Base-by-base conservation (phyloP, 805 yeast genomes). In the Cyberlindnera japonica region DNA sequence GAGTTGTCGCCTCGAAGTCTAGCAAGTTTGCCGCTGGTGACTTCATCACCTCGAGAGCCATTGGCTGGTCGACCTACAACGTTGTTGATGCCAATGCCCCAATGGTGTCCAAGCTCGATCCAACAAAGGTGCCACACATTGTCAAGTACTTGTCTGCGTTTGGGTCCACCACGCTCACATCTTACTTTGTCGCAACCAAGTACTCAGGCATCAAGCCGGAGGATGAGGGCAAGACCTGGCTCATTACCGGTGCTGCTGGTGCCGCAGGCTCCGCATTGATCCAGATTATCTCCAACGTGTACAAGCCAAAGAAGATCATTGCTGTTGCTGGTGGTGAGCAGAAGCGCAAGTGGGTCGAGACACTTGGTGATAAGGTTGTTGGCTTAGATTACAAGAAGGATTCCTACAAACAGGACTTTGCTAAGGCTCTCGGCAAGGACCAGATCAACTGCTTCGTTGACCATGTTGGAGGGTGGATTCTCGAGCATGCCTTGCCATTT, bases 231-330 rank as follows among this genome's bases (percentile, higher is more conserved):
- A 78, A 78, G 53, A 64, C 69, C 7, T 65, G 75, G 48, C 59
- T 79, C 34, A 64, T 81, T 35, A 73, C 81, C 17, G 86, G 84
- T 43, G 87, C 87, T 12, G 72, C 81, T 7, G 88, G 88, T 45
- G 84, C 85, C 14, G 81, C 81, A 13, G 87, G 87, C 13, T 69
- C 77, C 21, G 61, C 71, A 34, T 74, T 68, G 35, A 73, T 79
- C 18, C 85, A 79, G 56, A 55, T 81, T 11, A 79, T 84, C 30
- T 64, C 76, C 44, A 61, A 71, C 31, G 58, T 74, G 10, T 66
- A 72, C 54, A 72, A 74, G 28, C 81, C 81, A 19, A 60, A 68
- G 32, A 73, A 68, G 49, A 80, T 81, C 20, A 67, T 79, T 54
- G 86, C 81, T 30, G 71, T 79, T 47, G 76, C 84, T 14, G 84